Percentiles rank a stretch among this genome's conserved stretches.
Conservation (phyloP, 176 grass and related monocot genomes). For the Ampelocalamus luodianensis region DNA sequence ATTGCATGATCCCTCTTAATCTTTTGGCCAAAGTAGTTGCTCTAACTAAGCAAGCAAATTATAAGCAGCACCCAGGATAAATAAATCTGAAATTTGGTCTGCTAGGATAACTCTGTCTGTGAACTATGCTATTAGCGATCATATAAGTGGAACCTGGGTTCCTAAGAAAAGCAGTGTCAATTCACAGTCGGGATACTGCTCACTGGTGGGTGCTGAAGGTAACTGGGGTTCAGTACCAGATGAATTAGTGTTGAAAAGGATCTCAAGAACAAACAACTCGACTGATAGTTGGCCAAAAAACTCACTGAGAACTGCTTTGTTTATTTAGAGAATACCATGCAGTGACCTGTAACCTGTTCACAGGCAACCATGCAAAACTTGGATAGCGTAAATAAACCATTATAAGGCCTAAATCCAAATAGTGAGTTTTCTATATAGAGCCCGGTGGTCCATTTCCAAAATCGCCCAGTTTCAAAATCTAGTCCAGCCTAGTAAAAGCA, state of each 20-base stretch:
- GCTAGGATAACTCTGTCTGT: not conserved
- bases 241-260: not conserved
- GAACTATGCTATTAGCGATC: not conserved
- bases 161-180: not conserved
- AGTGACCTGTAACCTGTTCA: not conserved
- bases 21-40: not conserved
- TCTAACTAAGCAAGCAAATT: not conserved
- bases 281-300: not conserved
- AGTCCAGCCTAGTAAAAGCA: not conserved
- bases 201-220: not conserved
- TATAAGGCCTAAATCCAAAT: not conserved
- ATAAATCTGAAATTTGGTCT: not conserved
- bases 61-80: not conserved
- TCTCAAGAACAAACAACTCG: not conserved
- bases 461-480: not conserved
- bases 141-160: not conserved
- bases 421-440: not conserved
- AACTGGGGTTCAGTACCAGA: not conserved
- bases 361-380: not conserved
- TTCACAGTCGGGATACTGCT: not conserved
- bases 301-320: not conserved
- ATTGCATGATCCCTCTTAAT: not conserved
- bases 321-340: not conserved
- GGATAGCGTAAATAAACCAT: not conserved
- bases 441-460: not conserved